These are phyloP conservation scores for Astrephomene gubernaculifera DNA, from an alignment of 139 green algal genomes.

Conservation along the genomic window DNA sequence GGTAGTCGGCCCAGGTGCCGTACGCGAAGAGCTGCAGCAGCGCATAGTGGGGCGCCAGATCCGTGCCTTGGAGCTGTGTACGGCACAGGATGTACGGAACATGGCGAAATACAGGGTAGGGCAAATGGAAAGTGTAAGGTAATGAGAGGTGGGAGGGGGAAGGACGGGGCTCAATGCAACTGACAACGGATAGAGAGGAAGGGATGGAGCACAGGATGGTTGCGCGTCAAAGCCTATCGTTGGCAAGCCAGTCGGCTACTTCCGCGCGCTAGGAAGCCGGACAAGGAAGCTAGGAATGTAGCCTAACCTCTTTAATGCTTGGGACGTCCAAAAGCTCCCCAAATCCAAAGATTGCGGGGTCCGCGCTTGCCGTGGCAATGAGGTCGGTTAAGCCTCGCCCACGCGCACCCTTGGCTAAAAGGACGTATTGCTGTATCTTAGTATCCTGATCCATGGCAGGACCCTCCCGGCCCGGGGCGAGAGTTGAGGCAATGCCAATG, in stretches of 20 bases:
- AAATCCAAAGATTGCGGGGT: conserved; percentile 88
- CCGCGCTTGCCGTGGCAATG: conserved; percentile 80
- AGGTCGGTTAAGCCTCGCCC: conserved; percentile 71
- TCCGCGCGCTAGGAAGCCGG: too few relatives aligned
- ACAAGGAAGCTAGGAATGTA: too few relatives aligned
- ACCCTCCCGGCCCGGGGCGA: too few relatives aligned
- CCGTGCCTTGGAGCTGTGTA: conserved; percentile 36
- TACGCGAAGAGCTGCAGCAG: conserved; percentile 89
- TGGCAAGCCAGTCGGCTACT: too few relatives aligned
- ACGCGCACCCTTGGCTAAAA: conserved; percentile 75
- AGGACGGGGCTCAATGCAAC: neutral
- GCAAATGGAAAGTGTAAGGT: too few relatives aligned
- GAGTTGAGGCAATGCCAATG: too few relatives aligned
- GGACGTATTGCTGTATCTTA: conserved; percentile 79
- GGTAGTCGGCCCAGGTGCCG: conserved; percentile 86
- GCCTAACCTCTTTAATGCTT: conserved; percentile 76
- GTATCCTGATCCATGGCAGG: conserved; percentile 54
- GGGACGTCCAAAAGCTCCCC: conserved; percentile 88
- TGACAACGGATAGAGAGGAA: too few relatives aligned
- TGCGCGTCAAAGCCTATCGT: too few relatives aligned
- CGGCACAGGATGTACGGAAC: too few relatives aligned
- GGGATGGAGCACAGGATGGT: too few relatives aligned
- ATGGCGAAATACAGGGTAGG: too few relatives aligned
- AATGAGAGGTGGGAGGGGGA: neutral
- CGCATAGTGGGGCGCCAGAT: conserved; percentile 43